Evolutionary conservation across 1,284 basidiomycete genomes (phyloP).

Genomic region (Irpex rosettiformis): DNA sequence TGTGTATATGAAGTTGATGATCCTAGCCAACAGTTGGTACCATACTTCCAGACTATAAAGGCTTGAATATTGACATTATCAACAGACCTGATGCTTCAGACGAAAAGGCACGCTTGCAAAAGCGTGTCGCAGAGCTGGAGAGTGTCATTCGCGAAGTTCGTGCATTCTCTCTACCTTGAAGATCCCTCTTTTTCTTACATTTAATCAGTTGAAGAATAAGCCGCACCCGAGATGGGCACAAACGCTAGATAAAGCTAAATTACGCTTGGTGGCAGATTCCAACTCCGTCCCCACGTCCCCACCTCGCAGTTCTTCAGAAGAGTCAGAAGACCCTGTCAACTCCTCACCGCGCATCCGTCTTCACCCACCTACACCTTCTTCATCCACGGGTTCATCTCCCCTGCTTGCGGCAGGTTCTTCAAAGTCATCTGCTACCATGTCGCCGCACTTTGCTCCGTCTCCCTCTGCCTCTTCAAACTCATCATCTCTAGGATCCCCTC

Average conservation of each 20-base stretch:
- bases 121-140: conserved; percentile 79
- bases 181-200: conserved; percentile 11
- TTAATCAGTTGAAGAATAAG: conserved; percentile 56
- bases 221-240: conserved; percentile 66
- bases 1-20: conserved; percentile 86
- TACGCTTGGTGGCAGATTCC: not conserved
- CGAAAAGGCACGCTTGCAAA: conserved; percentile 64
- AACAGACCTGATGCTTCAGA: conserved; percentile 37
- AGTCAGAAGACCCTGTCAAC: conserved; percentile 3
- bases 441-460: conserved; percentile 7
- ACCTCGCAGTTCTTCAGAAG: conserved; percentile 8
- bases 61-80: not conserved
- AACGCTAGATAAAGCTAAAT: conserved; percentile 23
- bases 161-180: conserved; percentile 1
- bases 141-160: conserved; percentile 75
- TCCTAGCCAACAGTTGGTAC: conserved; percentile 47
- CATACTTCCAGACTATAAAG: not conserved
- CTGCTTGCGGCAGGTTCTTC: conserved; percentile 5
- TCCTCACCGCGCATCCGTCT: conserved; percentile 7
- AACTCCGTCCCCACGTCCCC: conserved; percentile 4
- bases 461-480: conserved; percentile 13
- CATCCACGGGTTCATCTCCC: conserved; percentile 7
- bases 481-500: conserved; percentile 3
- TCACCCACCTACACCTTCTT: conserved; percentile 6
- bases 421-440: not conserved